Conservation (phyloP, 2,329 filamentous ascomycete species). For the Ascochyta clinopodiicola region DNA sequence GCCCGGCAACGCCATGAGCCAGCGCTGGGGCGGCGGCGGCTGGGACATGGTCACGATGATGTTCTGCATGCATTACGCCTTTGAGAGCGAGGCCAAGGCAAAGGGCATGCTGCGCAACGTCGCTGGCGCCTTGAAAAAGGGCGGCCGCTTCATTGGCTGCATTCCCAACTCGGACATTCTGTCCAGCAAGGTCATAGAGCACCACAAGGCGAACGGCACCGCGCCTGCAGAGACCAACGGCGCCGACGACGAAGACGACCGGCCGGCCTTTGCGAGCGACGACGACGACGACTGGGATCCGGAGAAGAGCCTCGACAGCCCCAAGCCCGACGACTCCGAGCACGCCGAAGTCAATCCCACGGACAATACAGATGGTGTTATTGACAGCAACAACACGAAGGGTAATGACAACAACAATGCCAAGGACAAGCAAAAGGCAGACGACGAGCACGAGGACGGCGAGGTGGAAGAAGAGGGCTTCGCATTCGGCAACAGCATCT, state of each 20-base stretch:
- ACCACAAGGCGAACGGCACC: slow-evolving; percentile 64
- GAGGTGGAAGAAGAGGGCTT: slow-evolving; percentile 56
- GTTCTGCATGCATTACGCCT: slow-evolving; percentile 99
- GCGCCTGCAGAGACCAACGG: slow-evolving; percentile 47
- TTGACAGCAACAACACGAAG: background rate
- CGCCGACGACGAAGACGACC: slow-evolving; percentile 37
- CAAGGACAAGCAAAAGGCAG: slow-evolving; percentile 33
- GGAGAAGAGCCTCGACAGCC: slow-evolving; percentile 51
- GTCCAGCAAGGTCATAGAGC: slow-evolving; percentile 75
- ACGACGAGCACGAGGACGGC: slow-evolving; percentile 57
- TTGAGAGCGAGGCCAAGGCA: slow-evolving; percentile 89
- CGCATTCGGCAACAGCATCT: slow-evolving; percentile 93
- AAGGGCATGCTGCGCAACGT: slow-evolving; percentile 94
- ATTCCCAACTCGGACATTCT: slow-evolving; percentile 98
- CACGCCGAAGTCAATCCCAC: slow-evolving; percentile 21
- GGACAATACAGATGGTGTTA: too few relatives aligned
- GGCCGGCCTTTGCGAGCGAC: slow-evolving; percentile 46
- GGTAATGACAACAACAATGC: slow-evolving; percentile 23
- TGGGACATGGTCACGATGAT: slow-evolving; percentile 99
- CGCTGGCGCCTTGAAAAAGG: slow-evolving; percentile 87
- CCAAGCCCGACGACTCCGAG: slow-evolving; percentile 47
- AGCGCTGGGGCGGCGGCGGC: slow-evolving; percentile 71
- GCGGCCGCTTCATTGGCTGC: slow-evolving; percentile 90
- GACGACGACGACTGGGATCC: slow-evolving; percentile 55
- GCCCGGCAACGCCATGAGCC: slow-evolving; percentile 65